These are phyloP conservation scores for Oxyria digyna DNA, from an alignment of 148 eudicot genomes.

Conservation along the genomic window DNA sequence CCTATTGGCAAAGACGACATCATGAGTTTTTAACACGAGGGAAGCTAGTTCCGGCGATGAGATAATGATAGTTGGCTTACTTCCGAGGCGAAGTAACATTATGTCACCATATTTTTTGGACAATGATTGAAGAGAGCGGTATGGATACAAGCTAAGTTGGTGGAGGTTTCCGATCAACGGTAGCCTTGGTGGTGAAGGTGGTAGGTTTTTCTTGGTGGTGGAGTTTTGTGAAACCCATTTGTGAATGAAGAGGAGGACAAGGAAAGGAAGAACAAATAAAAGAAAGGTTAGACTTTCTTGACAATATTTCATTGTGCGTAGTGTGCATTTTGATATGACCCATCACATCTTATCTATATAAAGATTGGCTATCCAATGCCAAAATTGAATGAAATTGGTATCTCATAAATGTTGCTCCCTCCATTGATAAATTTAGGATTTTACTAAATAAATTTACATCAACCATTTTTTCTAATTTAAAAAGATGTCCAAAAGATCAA, in stretches of 20 bases:
- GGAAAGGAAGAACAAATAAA: background rate
- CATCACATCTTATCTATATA: too few relatives aligned
- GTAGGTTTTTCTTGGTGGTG: slow-evolving; percentile 11
- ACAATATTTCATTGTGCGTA: too few relatives aligned
- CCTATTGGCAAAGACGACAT: slow-evolving; percentile 9
- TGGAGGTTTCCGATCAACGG: slow-evolving; percentile 66
- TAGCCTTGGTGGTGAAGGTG: slow-evolving; percentile 52
- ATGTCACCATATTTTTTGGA: slow-evolving; percentile 1
- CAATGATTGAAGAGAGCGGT: slow-evolving; percentile 7
- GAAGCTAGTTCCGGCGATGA: slow-evolving; percentile 17
- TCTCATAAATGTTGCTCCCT: too few relatives aligned
- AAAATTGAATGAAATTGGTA: too few relatives aligned
- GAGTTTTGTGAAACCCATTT: slow-evolving; percentile 15
- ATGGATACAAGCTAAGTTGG: slow-evolving; percentile 12
- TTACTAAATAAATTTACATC: too few relatives aligned
- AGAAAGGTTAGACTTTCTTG: background rate
- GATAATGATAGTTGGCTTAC: slow-evolving; percentile 18
- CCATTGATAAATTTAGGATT: too few relatives aligned
- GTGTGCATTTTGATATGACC: too few relatives aligned
- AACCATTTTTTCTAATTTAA: too few relatives aligned
- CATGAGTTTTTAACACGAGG: slow-evolving; percentile 18
- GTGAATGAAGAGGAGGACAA: slow-evolving; percentile 8
- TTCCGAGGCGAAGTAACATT: slow-evolving; percentile 43
- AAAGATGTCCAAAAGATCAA: too few relatives aligned
- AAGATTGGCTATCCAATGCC: too few relatives aligned